These are phyloP conservation scores for Artemisia tridentata DNA, from an alignment of 129 eudicot genomes.

Conservation along the genomic window DNA sequence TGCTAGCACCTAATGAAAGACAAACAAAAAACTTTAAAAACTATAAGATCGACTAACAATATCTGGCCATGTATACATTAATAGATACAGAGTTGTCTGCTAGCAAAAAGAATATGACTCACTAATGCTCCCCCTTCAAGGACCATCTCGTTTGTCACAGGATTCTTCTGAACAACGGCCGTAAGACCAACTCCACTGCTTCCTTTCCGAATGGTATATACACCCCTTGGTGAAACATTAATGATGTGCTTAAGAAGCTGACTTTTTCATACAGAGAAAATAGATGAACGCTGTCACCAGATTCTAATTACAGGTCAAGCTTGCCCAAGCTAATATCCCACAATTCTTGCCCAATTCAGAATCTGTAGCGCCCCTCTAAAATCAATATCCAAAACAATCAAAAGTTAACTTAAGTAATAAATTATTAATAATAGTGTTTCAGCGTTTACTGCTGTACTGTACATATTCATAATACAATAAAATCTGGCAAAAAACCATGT, in stretches of 20 bases:
- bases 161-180: slow-evolving; percentile 98
- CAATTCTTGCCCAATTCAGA: too few relatives aligned
- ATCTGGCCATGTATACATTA: not conserved
- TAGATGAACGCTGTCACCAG: too few relatives aligned
- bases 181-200: slow-evolving; percentile 99
- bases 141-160: slow-evolving; percentile 95
- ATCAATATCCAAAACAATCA: too few relatives aligned
- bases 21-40: not conserved
- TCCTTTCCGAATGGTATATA: slow-evolving; percentile 95
- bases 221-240: slow-evolving; percentile 98
- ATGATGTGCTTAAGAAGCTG: slow-evolving; percentile 98
- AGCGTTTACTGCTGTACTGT: too few relatives aligned
- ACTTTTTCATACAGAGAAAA: slow-evolving; percentile 43
- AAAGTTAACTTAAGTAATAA: too few relatives aligned
- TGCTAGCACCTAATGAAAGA: slow-evolving; percentile 68
- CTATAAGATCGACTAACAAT: not conserved
- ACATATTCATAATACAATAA: too few relatives aligned
- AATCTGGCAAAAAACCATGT: too few relatives aligned
- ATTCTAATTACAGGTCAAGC: too few relatives aligned
- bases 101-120: slow-evolving; percentile 16
- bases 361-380: too few relatives aligned
- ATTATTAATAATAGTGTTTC: too few relatives aligned
- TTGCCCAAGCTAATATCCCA: too few relatives aligned
- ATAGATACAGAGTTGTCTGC: not conserved
- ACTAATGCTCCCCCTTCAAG: slow-evolving; percentile 99